These are phyloP conservation scores for Yamadazyma pseudoaaseri DNA, from an alignment of 1,139 yeast genomes.

Conservation along the genomic window DNA sequence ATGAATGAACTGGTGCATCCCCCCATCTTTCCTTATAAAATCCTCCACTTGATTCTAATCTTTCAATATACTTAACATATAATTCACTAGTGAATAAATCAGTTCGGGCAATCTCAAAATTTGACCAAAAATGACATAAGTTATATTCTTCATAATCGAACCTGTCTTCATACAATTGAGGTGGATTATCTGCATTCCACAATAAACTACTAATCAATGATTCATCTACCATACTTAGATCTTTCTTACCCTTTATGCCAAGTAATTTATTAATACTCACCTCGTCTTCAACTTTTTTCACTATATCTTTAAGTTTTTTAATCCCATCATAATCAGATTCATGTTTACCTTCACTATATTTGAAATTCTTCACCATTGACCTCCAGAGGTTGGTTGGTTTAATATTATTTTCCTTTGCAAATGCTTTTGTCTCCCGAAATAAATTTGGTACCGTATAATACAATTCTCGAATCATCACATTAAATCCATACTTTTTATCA, in stretches of 20 bases:
- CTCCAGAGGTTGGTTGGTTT: constrained; percentile 56
- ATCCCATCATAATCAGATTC: constrained; percentile 21
- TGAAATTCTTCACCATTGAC: constrained; percentile 42
- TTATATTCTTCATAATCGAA: constrained; percentile 70
- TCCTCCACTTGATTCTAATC: constrained; percentile 71
- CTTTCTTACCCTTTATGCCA: constrained; percentile 18
- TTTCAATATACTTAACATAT: constrained; percentile 65
- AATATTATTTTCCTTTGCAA: constrained; percentile 45
- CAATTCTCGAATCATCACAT: constrained; percentile 70
- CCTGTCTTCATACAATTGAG: constrained; percentile 46
- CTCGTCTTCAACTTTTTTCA: constrained; percentile 27
- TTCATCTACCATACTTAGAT: constrained; percentile 23
- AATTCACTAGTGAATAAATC: constrained; percentile 65
- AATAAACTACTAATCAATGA: constrained; percentile 25
- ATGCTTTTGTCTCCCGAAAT: constrained; percentile 68
- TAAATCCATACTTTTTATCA: constrained; percentile 80
- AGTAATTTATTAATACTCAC: constrained; percentile 26
- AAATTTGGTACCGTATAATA: constrained; percentile 78
- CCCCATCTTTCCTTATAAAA: constrained; percentile 93
- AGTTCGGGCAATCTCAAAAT: constrained; percentile 84
- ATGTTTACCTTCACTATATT: constrained; percentile 22
- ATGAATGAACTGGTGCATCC: constrained; percentile 88
- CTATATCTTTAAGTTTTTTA: constrained; percentile 19
- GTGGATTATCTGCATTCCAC: constrained; percentile 25
- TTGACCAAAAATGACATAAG: constrained; percentile 90